Evolutionary conservation across 1,284 basidiomycete genomes (phyloP).

Genomic region (Fistulina hepatica): DNA sequence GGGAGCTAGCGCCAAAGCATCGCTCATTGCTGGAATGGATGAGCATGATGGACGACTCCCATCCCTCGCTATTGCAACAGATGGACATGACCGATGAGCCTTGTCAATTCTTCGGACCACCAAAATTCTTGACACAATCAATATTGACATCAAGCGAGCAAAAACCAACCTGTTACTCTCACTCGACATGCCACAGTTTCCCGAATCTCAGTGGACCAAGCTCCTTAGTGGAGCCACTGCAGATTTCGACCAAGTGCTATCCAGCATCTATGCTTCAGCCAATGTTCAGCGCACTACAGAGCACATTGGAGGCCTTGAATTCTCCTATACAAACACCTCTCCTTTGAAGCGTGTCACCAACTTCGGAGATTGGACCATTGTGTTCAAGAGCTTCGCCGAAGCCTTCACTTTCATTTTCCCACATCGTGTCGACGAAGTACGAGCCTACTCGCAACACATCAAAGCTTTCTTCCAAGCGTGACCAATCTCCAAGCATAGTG

Average conservation of each 20-base stretch:
- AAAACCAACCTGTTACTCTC: too few species aligned
- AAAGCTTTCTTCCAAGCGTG: conserved; percentile 15
- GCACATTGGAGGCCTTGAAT: conserved; percentile 14
- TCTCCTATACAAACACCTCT: conserved; percentile 12
- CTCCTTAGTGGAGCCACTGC: conserved; percentile 11
- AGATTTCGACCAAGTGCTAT: conserved; percentile 18
- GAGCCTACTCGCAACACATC: conserved; percentile 18
- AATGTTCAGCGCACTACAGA: conserved; percentile 12
- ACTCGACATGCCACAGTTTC: too few species aligned
- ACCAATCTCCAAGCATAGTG: conserved; percentile 2
- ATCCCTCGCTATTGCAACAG: too few species aligned
- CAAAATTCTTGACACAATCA: too few species aligned
- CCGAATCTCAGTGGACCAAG: conserved; percentile 12
- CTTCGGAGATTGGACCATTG: conserved; percentile 21
- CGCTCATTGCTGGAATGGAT: too few species aligned
- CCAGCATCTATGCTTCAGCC: conserved; percentile 12
- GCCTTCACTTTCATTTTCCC: conserved; percentile 21
- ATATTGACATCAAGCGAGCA: too few species aligned
- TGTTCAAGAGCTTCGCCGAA: conserved; percentile 13
- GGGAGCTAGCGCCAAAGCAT: too few species aligned
- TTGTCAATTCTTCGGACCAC: too few species aligned
- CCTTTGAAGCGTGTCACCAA: conserved; percentile 14
- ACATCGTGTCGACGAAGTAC: conserved; percentile 18
- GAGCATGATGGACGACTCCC: too few species aligned
- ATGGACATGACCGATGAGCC: too few species aligned